Conservation (phyloP, 129 eudicot species). For the Tagetes erecta region DNA sequence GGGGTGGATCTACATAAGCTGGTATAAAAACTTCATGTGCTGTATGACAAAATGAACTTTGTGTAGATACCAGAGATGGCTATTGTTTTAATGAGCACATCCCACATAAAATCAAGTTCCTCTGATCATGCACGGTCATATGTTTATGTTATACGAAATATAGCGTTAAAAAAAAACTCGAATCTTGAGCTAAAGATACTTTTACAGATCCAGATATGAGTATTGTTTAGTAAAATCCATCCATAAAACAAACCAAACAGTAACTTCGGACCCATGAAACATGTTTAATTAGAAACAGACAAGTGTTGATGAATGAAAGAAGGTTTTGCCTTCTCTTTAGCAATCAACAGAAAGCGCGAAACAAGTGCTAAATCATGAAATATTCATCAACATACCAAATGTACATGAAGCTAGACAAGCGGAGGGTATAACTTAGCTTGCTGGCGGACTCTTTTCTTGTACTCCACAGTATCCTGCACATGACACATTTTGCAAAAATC, state of each 20-base stretch:
- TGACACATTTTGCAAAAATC: conserved; percentile 1
- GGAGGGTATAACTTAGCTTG: conserved; percentile 79
- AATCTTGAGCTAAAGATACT: conserved; percentile 7
- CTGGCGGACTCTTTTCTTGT: conserved; percentile 73
- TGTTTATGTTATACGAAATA: neutral
- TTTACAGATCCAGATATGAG: neutral
- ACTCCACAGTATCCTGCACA: conserved; percentile 61
- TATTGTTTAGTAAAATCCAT: conserved; percentile 18
- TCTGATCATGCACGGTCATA: neutral
- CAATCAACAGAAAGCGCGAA: conserved; percentile 29
- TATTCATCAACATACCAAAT: neutral
- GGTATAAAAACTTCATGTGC: too few relatives aligned
- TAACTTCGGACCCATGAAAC: neutral
- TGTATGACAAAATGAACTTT: too few relatives aligned
- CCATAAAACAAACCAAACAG: neutral
- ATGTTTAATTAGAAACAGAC: conserved; percentile 23
- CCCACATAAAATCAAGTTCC: neutral
- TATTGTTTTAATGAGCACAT: neutral
- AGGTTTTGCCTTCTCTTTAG: conserved; percentile 25
- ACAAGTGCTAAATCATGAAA: conserved; percentile 9
- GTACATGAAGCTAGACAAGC: conserved; percentile 42
- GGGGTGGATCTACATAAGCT: too few relatives aligned
- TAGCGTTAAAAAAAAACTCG: neutral
- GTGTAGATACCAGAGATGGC: too few relatives aligned
- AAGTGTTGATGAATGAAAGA: conserved; percentile 11